Evolutionary conservation across 2,329 filamentous ascomycete species (phyloP).

Genomic region (Tolypocladium paradoxum): DNA sequence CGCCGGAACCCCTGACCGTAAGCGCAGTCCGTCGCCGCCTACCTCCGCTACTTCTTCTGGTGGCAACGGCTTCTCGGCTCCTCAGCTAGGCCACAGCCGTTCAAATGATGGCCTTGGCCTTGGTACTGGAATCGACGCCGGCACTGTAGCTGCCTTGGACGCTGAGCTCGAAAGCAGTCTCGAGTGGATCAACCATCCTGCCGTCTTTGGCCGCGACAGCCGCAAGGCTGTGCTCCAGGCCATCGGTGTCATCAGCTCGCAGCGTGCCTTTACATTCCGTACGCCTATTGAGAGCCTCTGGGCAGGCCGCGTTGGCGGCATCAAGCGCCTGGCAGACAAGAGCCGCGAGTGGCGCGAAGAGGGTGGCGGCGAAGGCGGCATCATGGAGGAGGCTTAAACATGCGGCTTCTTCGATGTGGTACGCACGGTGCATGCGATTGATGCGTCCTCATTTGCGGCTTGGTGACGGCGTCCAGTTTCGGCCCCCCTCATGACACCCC

Average conservation of each 20-base stretch:
- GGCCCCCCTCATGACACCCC: background rate
- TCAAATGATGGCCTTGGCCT: conserved; percentile 49
- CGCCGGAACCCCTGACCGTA: conserved; percentile 40
- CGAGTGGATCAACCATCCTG: conserved; percentile 96
- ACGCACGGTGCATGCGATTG: background rate
- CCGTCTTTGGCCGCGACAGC: conserved; percentile 86
- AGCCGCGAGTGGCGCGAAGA: conserved; percentile 89
- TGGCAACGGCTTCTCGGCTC: conserved; percentile 25
- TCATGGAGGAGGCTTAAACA: conserved; percentile 46
- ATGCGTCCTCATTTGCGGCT: background rate
- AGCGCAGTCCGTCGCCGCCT: conserved; percentile 44
- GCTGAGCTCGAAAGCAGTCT: conserved; percentile 80
- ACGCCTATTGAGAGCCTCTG: conserved; percentile 83
- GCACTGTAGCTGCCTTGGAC: conserved; percentile 77
- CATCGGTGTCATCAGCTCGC: conserved; percentile 91
- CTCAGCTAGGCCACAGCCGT: conserved; percentile 37
- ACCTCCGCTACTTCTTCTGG: conserved; percentile 34
- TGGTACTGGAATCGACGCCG: conserved; percentile 68
- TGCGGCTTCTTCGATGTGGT: background rate
- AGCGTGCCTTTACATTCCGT: conserved; percentile 87
- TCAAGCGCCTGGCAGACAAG: conserved; percentile 70
- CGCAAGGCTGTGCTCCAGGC: conserved; percentile 93
- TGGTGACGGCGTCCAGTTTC: background rate
- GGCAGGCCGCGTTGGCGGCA: conserved; percentile 71
- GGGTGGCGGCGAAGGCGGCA: conserved; percentile 60